Percentiles rank a stretch among this genome's conserved stretches.
Conservation (phyloP, 106 monocot genomes). For the Phalaenopsis equestris region DNA sequence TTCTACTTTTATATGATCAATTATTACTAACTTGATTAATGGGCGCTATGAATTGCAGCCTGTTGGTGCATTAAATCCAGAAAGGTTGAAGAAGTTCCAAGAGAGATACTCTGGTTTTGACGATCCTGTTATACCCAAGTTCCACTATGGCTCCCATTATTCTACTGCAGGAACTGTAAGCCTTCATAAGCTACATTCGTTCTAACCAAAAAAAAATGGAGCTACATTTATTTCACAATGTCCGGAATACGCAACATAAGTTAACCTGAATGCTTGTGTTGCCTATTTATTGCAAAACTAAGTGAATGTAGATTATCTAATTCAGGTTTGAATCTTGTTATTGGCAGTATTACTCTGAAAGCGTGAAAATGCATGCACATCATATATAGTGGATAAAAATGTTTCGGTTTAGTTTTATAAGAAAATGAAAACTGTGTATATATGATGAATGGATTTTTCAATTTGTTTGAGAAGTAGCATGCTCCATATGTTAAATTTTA, state of each 20-base stretch:
- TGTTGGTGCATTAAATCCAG: constrained; percentile 90
- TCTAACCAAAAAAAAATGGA: no score
- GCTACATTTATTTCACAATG: no score
- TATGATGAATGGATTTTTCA: neutral
- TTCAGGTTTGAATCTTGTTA: neutral
- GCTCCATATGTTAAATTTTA: no score
- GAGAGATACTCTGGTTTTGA: constrained; percentile 92
- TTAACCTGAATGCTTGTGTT: neutral
- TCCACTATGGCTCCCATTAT: constrained; percentile 98
- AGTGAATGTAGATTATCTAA: neutral
- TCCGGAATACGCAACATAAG: neutral
- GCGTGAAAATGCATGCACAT: neutral
- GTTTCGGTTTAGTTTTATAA: neutral
- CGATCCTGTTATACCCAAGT: constrained; percentile 94
- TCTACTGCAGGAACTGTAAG: constrained; percentile 96
- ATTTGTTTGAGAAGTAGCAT: neutral
- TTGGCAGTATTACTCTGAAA: neutral
- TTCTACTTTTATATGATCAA: neutral
- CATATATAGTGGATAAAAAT: constrained; percentile 1
- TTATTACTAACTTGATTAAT: neutral
- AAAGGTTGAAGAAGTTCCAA: constrained; percentile 77
- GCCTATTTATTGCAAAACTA: neutral
- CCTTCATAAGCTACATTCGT: neutral
- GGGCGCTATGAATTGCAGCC: constrained; percentile 39
- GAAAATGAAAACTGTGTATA: neutral